Conservation (phyloP, 78 protist genomes). For the Tieghemostelium lacteum region DNA sequence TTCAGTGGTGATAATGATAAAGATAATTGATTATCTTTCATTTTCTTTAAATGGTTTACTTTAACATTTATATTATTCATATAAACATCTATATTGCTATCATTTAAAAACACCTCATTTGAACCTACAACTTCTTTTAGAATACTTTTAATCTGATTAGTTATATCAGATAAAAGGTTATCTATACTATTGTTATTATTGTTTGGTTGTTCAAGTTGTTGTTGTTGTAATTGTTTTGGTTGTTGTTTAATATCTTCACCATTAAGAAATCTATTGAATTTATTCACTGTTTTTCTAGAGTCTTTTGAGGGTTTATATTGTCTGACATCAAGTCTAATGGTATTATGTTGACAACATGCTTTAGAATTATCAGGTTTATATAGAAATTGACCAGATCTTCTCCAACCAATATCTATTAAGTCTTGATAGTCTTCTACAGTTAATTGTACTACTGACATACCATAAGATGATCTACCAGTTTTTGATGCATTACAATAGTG, state of each 20-base stretch:
- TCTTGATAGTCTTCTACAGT: constrained; percentile 64
- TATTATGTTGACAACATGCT: constrained; percentile 80
- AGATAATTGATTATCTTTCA: background rate
- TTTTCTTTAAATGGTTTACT: background rate
- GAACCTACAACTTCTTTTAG: background rate
- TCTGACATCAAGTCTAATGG: constrained; percentile 75
- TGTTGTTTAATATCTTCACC: background rate
- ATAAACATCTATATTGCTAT: background rate
- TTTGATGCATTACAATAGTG: constrained; percentile 41
- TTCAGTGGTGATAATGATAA: too few relatives aligned
- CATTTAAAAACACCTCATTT: too few relatives aligned
- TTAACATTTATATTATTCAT: too few relatives aligned
- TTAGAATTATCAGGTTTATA: constrained; percentile 76
- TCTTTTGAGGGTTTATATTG: constrained; percentile 48
- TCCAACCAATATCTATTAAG: constrained; percentile 79
- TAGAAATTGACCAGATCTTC: constrained; percentile 75
- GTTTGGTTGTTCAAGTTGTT: background rate
- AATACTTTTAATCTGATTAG: too few relatives aligned
- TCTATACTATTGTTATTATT: background rate
- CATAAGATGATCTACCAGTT: constrained; percentile 62
- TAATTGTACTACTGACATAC: constrained; percentile 16
- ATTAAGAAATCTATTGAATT: constrained; percentile 10
- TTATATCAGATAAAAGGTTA: background rate
- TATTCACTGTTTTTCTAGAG: constrained; percentile 8
- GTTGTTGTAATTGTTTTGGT: background rate